These are phyloP conservation scores for Blastobotrys malaysiensis DNA, from an alignment of 1,139 yeast species.

Conservation along the genomic window DNA sequence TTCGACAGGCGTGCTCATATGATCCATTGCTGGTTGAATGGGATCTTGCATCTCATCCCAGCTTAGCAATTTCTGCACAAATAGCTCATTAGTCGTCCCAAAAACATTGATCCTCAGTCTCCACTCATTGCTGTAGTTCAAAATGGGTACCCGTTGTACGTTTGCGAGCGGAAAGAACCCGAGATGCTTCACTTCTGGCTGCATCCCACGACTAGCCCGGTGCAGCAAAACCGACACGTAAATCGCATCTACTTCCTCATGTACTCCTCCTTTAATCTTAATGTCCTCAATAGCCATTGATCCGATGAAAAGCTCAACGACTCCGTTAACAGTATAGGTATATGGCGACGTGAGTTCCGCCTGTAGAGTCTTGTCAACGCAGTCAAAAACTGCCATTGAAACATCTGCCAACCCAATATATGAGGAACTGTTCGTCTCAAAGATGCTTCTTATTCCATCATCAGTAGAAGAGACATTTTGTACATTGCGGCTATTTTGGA, in stretches of 20 bases:
- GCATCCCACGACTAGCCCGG: neutral
- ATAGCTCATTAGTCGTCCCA: slow-evolving; percentile 19
- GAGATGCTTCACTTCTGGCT: neutral
- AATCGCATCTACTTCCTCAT: neutral
- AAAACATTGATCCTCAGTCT: slow-evolving; percentile 10
- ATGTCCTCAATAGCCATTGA: neutral
- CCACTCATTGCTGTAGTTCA: slow-evolving; percentile 1
- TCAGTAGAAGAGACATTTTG: neutral
- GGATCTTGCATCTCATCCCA: slow-evolving; percentile 33
- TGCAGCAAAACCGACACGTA: neutral
- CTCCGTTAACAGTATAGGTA: slow-evolving; percentile 7
- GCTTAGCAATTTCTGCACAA: slow-evolving; percentile 25
- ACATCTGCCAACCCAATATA: neutral
- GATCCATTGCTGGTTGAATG: neutral
- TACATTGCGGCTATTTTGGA: neutral
- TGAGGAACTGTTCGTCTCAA: neutral
- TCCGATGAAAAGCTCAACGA: neutral
- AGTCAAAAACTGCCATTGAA: neutral
- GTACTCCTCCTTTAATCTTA: neutral
- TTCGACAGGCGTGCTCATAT: neutral
- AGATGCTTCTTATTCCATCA: neutral
- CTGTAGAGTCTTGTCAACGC: neutral
- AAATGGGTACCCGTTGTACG: neutral
- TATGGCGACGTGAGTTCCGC: slow-evolving; percentile 12
- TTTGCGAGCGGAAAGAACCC: neutral